A percentile compares a stretch with the other conserved stretches of the same genome.
These are phyloP conservation scores for Cryphonectria parasitica DNA, from an alignment of 2,329 filamentous ascomycete genomes.

Conservation along the genomic window DNA sequence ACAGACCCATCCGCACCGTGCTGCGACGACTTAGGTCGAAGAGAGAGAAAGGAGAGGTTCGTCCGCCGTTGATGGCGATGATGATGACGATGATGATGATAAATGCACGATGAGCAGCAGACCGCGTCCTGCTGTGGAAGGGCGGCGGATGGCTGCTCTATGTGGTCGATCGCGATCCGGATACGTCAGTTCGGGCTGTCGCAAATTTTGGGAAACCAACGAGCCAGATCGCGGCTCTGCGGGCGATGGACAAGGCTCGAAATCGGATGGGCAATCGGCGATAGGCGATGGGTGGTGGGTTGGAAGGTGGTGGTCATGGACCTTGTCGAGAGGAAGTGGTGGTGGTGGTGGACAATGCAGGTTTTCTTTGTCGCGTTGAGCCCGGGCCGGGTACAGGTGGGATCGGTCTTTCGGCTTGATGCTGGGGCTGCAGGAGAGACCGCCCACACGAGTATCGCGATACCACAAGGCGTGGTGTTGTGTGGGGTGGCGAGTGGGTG, in stretches of 20 bases:
- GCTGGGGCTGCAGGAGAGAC: not conserved
- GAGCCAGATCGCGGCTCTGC: not conserved
- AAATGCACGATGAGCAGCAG: not conserved
- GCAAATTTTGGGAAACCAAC: not conserved
- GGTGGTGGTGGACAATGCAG: not conserved
- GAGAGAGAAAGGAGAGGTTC: not conserved
- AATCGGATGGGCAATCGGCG: not conserved
- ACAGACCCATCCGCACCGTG: conserved; percentile 26
- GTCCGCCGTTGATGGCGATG: not conserved
- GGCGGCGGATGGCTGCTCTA: not conserved
- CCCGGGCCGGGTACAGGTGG: not conserved
- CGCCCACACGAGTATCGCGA: not conserved
- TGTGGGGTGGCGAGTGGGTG: not conserved
- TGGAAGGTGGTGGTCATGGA: not conserved
- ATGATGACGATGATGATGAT: not conserved
- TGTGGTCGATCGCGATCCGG: not conserved
- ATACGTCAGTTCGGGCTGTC: not conserved
- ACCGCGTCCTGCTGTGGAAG: not conserved
- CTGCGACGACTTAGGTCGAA: not conserved
- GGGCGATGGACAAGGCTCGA: not conserved
- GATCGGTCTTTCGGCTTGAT: not conserved
- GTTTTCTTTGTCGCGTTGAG: conserved; percentile 1
- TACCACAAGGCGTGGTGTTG: not conserved
- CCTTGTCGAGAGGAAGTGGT: not conserved
- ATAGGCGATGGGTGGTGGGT: not conserved